Evolutionary conservation across 1,284 basidiomycete genomes (phyloP), one percentile per base, ranked within the genome.

Genomic region (Cerrena zonata): DNA sequence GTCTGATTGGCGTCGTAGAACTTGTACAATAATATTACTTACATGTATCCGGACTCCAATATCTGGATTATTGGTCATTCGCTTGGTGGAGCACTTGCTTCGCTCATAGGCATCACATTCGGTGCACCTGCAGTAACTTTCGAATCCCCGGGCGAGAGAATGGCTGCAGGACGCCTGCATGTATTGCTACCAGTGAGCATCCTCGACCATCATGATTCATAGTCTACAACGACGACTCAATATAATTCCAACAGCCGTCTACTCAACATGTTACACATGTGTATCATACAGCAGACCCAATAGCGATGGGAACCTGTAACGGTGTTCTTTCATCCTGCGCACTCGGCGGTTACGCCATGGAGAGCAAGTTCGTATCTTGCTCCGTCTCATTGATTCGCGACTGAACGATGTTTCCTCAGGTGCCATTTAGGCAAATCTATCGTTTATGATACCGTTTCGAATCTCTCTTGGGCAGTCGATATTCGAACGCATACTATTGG

Each of bases 11-110:
- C n/a, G n/a, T n/a, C 5, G 21, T 3, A 93, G 88, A 89, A 94
- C 69, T 69, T 97, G 47, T 97, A 94, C 73, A 90, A 94, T 75
- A 93, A 98, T 72, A 61, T 99, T 47, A 89, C 93, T 4, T 90
- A 89, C 65, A 82, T 95, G 78, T 99, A 96, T 68, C 96, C 95
- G 7, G 72, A 90, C 56, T 81, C 94, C 49, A 89, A 89, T 57
- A 89, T 99, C 53, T 99, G 95, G 96, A 71, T 98, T 38, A 83
- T 82, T 15, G 95, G 95, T 0, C 93, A 96, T 68, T 94, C 89
- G 1, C 62, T 89, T 13, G 93, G 94, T 41, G 94, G 94, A 12
- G 82, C 90, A 0, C 71, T 98, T 4, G 86, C 91, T 0, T 81
- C 88, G n/a, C 76, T 97, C 48, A 73, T 98, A 18, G 94, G 91